Percentiles rank a stretch among this genome's conserved stretches.
Evolutionary conservation across 129 eudicot genomes (phyloP).

Genomic region (Escallonia rubra): DNA sequence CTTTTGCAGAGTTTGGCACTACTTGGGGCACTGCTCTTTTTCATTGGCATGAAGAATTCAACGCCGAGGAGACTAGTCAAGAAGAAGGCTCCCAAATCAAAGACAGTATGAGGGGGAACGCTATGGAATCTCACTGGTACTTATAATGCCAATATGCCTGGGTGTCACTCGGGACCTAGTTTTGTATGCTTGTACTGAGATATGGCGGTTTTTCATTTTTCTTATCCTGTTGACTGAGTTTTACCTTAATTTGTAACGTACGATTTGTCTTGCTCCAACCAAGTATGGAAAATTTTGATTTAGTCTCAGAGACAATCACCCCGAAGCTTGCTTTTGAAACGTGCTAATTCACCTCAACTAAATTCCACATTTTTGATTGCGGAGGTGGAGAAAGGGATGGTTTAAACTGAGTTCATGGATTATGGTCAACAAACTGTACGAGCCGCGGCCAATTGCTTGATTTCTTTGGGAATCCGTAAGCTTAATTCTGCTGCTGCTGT

Average conservation of each 20-base stretch:
- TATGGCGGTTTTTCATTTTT: background rate
- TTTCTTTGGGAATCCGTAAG: too few relatives aligned
- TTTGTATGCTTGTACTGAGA: constrained; percentile 4
- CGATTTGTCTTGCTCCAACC: background rate
- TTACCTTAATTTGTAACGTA: background rate
- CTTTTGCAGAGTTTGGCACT: constrained; percentile 48
- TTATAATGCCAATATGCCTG: background rate
- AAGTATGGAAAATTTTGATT: constrained; percentile 1
- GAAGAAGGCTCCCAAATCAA: constrained; percentile 64
- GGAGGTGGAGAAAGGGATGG: too few relatives aligned
- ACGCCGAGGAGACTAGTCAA: constrained; percentile 44
- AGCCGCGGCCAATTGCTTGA: too few relatives aligned
- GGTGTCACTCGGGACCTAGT: constrained; percentile 3
- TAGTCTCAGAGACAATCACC: background rate
- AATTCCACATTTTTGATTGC: too few relatives aligned
- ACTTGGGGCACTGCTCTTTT: constrained; percentile 57
- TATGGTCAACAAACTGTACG: too few relatives aligned
- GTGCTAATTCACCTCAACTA: too few relatives aligned
- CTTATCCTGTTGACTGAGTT: background rate
- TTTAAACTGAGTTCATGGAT: too few relatives aligned
- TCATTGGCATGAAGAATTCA: constrained; percentile 65
- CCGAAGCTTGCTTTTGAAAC: too few relatives aligned
- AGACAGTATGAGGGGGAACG: constrained; percentile 32
- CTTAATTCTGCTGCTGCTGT: too few relatives aligned
- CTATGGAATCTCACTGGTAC: too few relatives aligned